These are phyloP conservation scores for Metschnikowia amazonensis DNA, from an alignment of 805 yeast species.

Conservation along the genomic window DNA sequence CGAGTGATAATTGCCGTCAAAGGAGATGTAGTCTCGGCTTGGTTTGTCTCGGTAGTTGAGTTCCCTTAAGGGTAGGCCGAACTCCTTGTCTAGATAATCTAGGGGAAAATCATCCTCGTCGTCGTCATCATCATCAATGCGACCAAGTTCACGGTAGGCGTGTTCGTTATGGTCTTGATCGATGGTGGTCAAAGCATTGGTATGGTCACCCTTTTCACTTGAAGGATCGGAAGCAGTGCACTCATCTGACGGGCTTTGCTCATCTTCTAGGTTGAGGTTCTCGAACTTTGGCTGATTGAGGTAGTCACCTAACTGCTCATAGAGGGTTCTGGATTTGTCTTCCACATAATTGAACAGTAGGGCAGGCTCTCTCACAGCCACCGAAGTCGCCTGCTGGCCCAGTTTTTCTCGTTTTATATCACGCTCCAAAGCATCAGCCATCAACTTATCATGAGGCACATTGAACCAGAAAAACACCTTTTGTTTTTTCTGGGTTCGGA, in stretches of 20 bases:
- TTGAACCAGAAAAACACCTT: constrained; percentile 96
- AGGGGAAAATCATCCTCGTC: constrained; percentile 68
- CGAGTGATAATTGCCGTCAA: constrained; percentile 21
- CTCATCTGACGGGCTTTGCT: neutral
- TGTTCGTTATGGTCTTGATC: neutral
- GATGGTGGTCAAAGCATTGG: neutral
- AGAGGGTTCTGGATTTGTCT: constrained; percentile 48
- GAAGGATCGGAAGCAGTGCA: neutral
- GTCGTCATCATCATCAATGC: constrained; percentile 23
- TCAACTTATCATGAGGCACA: constrained; percentile 88
- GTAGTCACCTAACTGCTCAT: constrained; percentile 52
- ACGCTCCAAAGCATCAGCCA: constrained; percentile 90
- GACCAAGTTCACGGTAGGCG: constrained; percentile 8
- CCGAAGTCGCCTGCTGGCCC: constrained; percentile 65
- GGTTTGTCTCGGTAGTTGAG: constrained; percentile 8
- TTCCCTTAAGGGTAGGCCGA: constrained; percentile 8
- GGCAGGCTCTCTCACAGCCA: constrained; percentile 74
- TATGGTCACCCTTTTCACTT: neutral
- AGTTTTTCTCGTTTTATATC: constrained; percentile 76
- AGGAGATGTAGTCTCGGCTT: constrained; percentile 24
- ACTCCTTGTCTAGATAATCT: constrained; percentile 55
- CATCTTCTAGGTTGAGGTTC: constrained; percentile 14
- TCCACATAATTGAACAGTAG: constrained; percentile 56
- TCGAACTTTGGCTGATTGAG: constrained; percentile 23
- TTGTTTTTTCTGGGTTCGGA: constrained; percentile 93